phyloP scores from a whole-genome alignment of 1,284 basidiomycete species.

The Athelia psychrophila region DNA sequence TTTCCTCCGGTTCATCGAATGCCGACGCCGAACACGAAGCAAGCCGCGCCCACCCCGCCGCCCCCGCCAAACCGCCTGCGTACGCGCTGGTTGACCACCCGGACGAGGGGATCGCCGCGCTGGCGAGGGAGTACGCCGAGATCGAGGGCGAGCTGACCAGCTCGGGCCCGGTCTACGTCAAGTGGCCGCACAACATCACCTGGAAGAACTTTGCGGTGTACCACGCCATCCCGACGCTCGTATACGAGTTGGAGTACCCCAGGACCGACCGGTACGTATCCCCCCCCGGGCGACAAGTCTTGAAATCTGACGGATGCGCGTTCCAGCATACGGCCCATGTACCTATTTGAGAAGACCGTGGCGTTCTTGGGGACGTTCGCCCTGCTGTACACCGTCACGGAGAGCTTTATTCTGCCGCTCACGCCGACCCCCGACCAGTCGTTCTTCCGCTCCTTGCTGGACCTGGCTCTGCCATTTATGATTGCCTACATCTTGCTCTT shows the following conservation, averaged over 20 bases:
- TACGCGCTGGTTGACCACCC: conserved; percentile 77
- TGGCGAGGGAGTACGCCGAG: conserved; percentile 78
- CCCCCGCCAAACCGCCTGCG: too few species aligned
- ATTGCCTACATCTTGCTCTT: conserved; percentile 77
- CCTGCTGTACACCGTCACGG: conserved; percentile 88
- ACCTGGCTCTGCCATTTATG: conserved; percentile 94
- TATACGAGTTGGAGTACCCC: conserved; percentile 97
- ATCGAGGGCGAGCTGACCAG: conserved; percentile 78
- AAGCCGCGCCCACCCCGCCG: background rate
- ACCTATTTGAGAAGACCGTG: conserved; percentile 92
- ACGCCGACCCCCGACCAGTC: conserved; percentile 73
- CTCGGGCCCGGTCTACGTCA: conserved; percentile 60
- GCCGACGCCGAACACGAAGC: too few species aligned
- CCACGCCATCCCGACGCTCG: conserved; percentile 88
- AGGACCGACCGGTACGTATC: conserved; percentile 70
- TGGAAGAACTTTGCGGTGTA: conserved; percentile 87
- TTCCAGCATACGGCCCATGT: conserved; percentile 82
- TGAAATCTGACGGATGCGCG: conserved; percentile 2
- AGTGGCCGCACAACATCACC: conserved; percentile 88
- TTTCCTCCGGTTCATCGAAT: background rate
- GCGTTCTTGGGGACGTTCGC: conserved; percentile 97
- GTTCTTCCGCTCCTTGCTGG: conserved; percentile 75
- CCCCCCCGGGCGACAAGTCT: background rate
- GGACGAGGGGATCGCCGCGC: conserved; percentile 59
- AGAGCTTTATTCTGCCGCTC: conserved; percentile 89